Conservation (phyloP, 208 protist species). For the Acanthamoeba sp. region DNA sequence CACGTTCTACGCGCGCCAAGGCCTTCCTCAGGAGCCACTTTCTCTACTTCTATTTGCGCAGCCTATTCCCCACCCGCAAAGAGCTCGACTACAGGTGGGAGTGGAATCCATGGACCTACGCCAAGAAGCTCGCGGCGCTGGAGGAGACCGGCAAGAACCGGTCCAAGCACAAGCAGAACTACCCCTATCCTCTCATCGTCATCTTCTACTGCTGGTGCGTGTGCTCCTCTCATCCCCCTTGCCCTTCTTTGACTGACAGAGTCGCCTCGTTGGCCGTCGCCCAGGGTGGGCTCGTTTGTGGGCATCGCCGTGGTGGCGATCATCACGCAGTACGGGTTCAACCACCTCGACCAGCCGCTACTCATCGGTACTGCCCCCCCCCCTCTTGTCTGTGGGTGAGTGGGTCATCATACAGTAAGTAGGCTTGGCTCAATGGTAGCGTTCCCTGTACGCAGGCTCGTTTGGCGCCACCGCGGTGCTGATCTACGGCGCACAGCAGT, state of each 20-base stretch:
- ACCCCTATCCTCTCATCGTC: slow-evolving; percentile 54
- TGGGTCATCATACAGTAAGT: neutral
- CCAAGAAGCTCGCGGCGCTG: slow-evolving; percentile 4
- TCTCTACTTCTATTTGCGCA: slow-evolving; percentile 49
- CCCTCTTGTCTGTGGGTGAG: neutral
- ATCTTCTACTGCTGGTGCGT: slow-evolving; percentile 60
- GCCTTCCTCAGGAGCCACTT: neutral
- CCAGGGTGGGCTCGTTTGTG: slow-evolving; percentile 38
- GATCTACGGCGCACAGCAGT: slow-evolving; percentile 59
- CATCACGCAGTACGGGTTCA: slow-evolving; percentile 69
- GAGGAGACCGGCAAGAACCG: slow-evolving; percentile 52
- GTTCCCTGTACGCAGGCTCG: neutral
- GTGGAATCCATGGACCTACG: neutral
- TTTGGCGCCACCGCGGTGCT: slow-evolving; percentile 35
- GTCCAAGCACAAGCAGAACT: slow-evolving; percentile 62
- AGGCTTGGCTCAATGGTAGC: too few species aligned
- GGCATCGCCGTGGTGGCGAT: slow-evolving; percentile 40
- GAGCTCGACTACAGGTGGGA: slow-evolving; percentile 53
- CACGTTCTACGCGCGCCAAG: neutral
- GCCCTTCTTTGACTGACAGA: neutral
- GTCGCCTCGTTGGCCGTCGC: neutral
- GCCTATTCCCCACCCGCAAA: slow-evolving; percentile 17
- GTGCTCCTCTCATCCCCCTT: neutral
- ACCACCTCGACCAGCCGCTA: slow-evolving; percentile 9
- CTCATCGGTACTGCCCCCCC: neutral